phyloP scores from a whole-genome alignment of 2,329 filamentous ascomycete genomes.

The Hypoxylon rubiginosum region DNA sequence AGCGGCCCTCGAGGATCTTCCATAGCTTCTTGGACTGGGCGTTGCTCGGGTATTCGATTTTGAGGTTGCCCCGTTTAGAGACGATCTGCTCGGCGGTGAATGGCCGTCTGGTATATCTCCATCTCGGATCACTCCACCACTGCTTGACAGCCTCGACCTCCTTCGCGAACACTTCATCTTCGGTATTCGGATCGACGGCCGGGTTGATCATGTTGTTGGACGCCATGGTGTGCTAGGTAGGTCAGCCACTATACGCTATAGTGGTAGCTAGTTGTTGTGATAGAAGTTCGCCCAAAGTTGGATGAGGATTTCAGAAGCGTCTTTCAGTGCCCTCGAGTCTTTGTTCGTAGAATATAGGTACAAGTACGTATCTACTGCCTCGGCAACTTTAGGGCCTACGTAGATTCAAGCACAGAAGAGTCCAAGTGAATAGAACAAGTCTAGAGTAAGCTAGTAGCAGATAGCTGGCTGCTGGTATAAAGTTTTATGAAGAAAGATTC shows the following conservation, averaged over 20 bases:
- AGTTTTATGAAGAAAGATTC: conserved; percentile 1
- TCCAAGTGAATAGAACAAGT: conserved; percentile 1
- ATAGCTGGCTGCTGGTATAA: background rate
- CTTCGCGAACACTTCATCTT: conserved; percentile 78
- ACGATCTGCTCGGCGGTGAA: conserved; percentile 98
- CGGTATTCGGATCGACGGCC: conserved; percentile 67
- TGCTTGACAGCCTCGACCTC: conserved; percentile 91
- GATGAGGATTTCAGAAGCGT: background rate
- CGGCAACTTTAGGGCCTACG: conserved; percentile 6
- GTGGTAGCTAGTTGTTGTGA: conserved; percentile 10
- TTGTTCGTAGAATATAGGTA: conserved; percentile 7
- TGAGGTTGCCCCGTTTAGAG: conserved; percentile 90
- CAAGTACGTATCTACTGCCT: conserved; percentile 12
- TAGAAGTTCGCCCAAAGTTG: conserved; percentile 11
- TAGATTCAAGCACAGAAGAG: conserved; percentile 14
- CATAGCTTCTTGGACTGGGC: conserved; percentile 93
- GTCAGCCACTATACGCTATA: conserved; percentile 11
- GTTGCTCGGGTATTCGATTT: conserved; percentile 93
- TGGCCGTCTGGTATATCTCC: conserved; percentile 90
- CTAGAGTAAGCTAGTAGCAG: background rate
- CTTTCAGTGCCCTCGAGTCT: background rate
- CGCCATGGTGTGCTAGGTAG: conserved; percentile 63
- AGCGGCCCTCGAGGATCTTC: conserved; percentile 87
- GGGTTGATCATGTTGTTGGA: conserved; percentile 73
- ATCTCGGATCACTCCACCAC: conserved; percentile 95